A percentile compares a stretch with the other conserved stretches of the same genome.
Evolutionary conservation across 306 rosid species (phyloP).

Genomic region (Corylus americana): DNA sequence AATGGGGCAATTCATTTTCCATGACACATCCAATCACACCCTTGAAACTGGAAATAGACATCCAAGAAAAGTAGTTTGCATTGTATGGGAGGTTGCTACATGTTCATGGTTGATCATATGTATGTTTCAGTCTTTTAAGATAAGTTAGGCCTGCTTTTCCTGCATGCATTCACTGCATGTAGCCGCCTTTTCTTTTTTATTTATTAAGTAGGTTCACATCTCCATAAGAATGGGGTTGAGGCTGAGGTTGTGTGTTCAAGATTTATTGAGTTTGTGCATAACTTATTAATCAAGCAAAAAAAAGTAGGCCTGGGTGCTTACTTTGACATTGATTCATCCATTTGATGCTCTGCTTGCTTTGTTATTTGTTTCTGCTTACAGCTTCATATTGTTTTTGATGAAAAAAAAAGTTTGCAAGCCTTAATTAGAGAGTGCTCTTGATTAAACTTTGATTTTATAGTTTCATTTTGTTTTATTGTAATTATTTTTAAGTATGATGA

Average conservation of each 20-base stretch:
- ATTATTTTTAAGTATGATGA: not conserved
- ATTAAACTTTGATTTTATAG: not conserved
- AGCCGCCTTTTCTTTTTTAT: not conserved
- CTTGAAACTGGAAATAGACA: not conserved
- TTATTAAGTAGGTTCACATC: not conserved
- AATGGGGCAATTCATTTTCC: not conserved
- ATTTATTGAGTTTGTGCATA: not conserved
- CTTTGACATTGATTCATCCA: not conserved
- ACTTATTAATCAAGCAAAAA: not conserved
- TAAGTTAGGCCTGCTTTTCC: not conserved
- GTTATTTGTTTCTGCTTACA: not conserved
- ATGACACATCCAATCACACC: not conserved
- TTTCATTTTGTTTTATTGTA: not conserved
- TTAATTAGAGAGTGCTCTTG: not conserved
- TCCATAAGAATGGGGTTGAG: not conserved
- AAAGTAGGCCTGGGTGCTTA: not conserved
- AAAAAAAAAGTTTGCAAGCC: not conserved
- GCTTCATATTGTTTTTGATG: not conserved
- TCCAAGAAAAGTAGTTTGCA: not conserved
- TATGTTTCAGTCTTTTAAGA: not conserved
- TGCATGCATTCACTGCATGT: not conserved
- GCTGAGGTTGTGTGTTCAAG: not conserved
- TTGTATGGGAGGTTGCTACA: not conserved
- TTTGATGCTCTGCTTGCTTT: not conserved
- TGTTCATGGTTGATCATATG: not conserved